A percentile compares a stretch with the other conserved stretches of the same genome.
phyloP scores from a whole-genome alignment of 1,284 basidiomycete genomes.

The Spongispora temasekensis region DNA sequence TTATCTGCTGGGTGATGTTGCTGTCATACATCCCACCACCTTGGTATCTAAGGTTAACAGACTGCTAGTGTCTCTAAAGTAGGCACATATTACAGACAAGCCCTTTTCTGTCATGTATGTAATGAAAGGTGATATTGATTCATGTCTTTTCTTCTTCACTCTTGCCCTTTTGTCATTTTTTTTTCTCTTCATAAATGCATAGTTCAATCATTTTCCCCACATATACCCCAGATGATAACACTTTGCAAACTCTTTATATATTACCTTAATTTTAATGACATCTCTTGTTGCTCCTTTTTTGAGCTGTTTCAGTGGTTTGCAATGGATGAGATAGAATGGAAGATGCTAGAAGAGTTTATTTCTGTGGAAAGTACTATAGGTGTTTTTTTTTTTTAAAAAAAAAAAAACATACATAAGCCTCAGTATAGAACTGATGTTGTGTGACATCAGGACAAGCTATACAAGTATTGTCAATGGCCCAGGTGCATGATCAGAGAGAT shows the following conservation, averaged over 20 bases:
- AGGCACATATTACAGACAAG: constrained; percentile 69
- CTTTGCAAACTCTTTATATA: constrained; percentile 73
- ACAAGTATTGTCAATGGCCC: constrained; percentile 83
- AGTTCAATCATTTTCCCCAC: constrained; percentile 78
- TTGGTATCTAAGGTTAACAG: constrained; percentile 64
- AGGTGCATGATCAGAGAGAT: constrained; percentile 86
- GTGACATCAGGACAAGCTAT: constrained; percentile 86
- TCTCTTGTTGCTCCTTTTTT: constrained; percentile 86
- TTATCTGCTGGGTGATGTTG: constrained; percentile 86
- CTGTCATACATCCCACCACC: constrained; percentile 77
- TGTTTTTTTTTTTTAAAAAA: no score
- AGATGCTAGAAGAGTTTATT: constrained; percentile 86
- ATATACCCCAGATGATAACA: constrained; percentile 51
- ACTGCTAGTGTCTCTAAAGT: constrained; percentile 67
- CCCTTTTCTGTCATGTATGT: constrained; percentile 47
- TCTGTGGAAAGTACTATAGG: constrained; percentile 68
- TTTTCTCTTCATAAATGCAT: constrained; percentile 10
- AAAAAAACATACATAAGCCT: no score
- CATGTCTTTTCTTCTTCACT: no score
- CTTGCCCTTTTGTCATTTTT: not conserved
- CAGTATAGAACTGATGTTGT: no score
- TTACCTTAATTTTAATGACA: constrained; percentile 81
- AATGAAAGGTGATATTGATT: constrained; percentile 53
- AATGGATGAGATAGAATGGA: constrained; percentile 73
- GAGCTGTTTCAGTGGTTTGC: constrained; percentile 77